These are phyloP conservation scores for Papiliotrema nemorosa DNA, from an alignment of 1,284 basidiomycete genomes.

Conservation along the genomic window DNA sequence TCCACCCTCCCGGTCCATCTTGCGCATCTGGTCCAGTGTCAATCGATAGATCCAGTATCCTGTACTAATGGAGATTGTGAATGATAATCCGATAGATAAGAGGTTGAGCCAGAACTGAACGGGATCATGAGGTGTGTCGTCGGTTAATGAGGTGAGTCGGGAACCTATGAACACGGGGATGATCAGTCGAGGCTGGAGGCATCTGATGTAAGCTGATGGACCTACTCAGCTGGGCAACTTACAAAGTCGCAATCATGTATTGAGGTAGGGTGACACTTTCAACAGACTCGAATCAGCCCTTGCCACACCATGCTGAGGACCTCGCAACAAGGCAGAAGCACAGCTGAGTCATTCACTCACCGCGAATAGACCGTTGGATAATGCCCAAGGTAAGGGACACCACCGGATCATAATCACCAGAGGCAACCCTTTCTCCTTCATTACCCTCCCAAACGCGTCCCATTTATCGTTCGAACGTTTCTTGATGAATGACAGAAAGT, in stretches of 20 bases:
- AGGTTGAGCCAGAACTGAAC: constrained; percentile 47
- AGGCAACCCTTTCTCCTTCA: constrained; percentile 44
- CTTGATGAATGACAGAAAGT: constrained; percentile 44
- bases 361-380: constrained; percentile 48
- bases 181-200: constrained; percentile 37
- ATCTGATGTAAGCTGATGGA: constrained; percentile 13
- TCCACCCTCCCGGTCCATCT: constrained; percentile 26
- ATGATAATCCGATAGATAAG: constrained; percentile 31
- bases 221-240: constrained; percentile 3
- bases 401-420: constrained; percentile 49
- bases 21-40: constrained; percentile 45
- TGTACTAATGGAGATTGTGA: constrained; percentile 34
- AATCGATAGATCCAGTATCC: constrained; percentile 47
- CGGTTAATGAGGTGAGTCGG: constrained; percentile 40
- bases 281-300: constrained; percentile 31
- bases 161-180: constrained; percentile 49
- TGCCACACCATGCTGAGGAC: not conserved
- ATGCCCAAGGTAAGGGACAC: constrained; percentile 48
- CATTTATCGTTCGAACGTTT: constrained; percentile 39
- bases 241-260: constrained; percentile 46
- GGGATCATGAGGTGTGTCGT: constrained; percentile 29
- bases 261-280: constrained; percentile 45
- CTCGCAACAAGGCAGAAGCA: not conserved
- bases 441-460: constrained; percentile 48
- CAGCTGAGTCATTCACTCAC: constrained; percentile 31